A percentile compares a stretch with the other conserved stretches of the same genome.
phyloP scores from a whole-genome alignment of 2,329 filamentous ascomycete genomes.

The Epichloe elymi region DNA sequence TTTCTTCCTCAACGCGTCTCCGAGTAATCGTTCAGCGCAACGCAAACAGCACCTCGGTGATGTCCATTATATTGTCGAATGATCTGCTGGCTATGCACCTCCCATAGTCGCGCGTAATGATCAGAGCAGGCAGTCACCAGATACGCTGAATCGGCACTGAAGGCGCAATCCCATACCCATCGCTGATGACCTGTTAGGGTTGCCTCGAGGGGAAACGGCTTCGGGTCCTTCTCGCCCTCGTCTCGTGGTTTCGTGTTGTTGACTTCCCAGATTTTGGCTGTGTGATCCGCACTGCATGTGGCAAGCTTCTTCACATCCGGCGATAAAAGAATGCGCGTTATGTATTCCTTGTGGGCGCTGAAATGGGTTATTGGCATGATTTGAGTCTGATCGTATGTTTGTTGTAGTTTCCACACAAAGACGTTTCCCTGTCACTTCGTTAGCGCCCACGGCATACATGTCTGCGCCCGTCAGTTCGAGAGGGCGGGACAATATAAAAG shows the following conservation, averaged over 20 bases:
- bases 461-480: too few relatives aligned
- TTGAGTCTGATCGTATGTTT: conserved; percentile 68
- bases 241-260: conserved; percentile 47
- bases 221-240: conserved; percentile 26
- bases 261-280: conserved; percentile 92
- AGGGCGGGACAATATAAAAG: not conserved
- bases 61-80: conserved; percentile 94
- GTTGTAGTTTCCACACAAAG: conserved; percentile 91
- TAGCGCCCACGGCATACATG: not conserved
- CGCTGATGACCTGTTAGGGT: conserved; percentile 83
- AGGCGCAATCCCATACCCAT: conserved; percentile 97
- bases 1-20: conserved; percentile 31
- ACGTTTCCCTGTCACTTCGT: conserved; percentile 63
- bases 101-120: conserved; percentile 87
- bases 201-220: conserved; percentile 67
- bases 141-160: conserved; percentile 86
- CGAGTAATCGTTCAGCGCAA: conserved; percentile 79
- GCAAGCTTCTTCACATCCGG: conserved; percentile 90
- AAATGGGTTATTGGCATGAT: conserved; percentile 82
- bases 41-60: conserved; percentile 81
- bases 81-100: conserved; percentile 72
- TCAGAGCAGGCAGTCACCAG: conserved; percentile 87
- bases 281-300: conserved; percentile 86
- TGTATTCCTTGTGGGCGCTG: conserved; percentile 81
- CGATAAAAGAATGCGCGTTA: conserved; percentile 80